phyloP scores from a whole-genome alignment of 805 yeast species.

The Barnettozyma sp. region DNA sequence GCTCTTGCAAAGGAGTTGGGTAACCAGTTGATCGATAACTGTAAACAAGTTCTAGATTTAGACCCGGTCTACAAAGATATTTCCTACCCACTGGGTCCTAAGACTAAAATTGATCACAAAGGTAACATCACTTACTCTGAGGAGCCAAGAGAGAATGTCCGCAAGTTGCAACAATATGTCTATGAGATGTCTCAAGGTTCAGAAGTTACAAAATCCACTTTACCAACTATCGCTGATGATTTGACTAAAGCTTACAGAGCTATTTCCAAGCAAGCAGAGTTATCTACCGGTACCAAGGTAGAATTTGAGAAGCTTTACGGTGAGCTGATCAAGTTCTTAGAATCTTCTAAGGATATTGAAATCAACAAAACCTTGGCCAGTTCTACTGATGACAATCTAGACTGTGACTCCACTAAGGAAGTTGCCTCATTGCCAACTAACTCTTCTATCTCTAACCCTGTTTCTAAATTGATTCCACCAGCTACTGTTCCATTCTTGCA shows the following conservation, averaged over 20 bases:
- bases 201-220: constrained; percentile 58
- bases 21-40: constrained; percentile 89
- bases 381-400: constrained; percentile 42
- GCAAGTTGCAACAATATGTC: constrained; percentile 94
- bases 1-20: constrained; percentile 85
- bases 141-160: constrained; percentile 79
- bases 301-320: constrained; percentile 69
- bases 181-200: constrained; percentile 96
- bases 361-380: constrained; percentile 52
- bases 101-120: constrained; percentile 78
- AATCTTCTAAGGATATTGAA: constrained; percentile 63
- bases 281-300: constrained; percentile 54
- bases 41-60: constrained; percentile 72
- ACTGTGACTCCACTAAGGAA: constrained; percentile 58
- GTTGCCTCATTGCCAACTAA: constrained; percentile 77
- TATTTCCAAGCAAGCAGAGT: constrained; percentile 61
- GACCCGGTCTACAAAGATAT: constrained; percentile 96
- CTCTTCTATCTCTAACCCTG: constrained; percentile 64
- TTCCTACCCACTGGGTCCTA: constrained; percentile 90
- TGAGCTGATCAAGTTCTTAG: constrained; percentile 62
- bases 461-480: constrained; percentile 63
- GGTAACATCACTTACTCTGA: constrained; percentile 85
- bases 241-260: constrained; percentile 77
- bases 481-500: constrained; percentile 94
- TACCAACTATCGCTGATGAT: constrained; percentile 81